Base-by-base conservation (phyloP, 73 alveolate genomes). In the Uronychia binucleata region DNA sequence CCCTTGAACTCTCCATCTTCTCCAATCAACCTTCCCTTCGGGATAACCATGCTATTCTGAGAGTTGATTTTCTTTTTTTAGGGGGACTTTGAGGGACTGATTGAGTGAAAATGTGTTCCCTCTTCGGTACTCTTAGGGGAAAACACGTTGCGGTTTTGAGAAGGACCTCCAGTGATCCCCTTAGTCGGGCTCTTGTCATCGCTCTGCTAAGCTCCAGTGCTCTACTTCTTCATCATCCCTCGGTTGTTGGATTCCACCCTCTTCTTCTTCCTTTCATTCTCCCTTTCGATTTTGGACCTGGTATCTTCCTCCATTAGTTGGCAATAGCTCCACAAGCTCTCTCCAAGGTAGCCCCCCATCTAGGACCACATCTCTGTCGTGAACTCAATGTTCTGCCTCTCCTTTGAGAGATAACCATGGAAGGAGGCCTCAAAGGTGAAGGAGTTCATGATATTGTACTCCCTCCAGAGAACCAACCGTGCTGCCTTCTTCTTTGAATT, bases 291-390 rank as follows among this genome's bases (percentile, higher is more conserved):
- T 59, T 78, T 88, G 29, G 27, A 31, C 75, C 81, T 77, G 14
- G 30, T 89, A 87, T 87, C 93, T 60, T 87, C 93, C 46, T 87
- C 93, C 0, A 87, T 77, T 14, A 87, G 32, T 33, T 80, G 58
- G n/a, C 26, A 26, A 74, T 87, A 87, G 35, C 80, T 85, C 26
- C 57, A 35, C 33, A 87, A 67, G n/a, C 93, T 86, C 59, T 74
- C 30, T 0, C 88, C 93, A 26, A 87, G 80, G 0, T 80, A 59
- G n/a, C 60, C 84, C 14, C 93, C 93, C 89, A 87, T 87, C 25
- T 87, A 33, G 28, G 0, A n/a, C 33, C 83, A 35, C 28, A 30
- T 57, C 35, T 80, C 85, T 25, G 93, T 74, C 30, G 93, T 79
- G 28, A 87, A 75, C 28, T 33, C 79, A 13, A 76, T 58, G 29